phyloP scores from a whole-genome alignment of 2,329 filamentous ascomycete genomes.

The Aspergillus udagawae region DNA sequence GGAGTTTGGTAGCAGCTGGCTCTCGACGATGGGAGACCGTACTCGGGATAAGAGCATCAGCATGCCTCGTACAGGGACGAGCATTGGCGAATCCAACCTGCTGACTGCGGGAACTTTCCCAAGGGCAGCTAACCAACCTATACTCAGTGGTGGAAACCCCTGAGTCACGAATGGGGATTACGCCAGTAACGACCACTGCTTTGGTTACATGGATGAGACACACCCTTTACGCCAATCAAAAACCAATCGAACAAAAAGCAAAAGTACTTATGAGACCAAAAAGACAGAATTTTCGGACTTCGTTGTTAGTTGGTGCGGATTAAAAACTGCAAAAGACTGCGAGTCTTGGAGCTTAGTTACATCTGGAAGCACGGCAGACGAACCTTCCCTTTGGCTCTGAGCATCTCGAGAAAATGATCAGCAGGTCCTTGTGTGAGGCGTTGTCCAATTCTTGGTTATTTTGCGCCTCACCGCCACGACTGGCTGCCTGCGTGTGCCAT shows the following conservation, averaged over 20 bases:
- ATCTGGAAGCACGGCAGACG: background rate
- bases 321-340: background rate
- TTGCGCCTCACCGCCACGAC: background rate
- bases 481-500: background rate
- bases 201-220: background rate
- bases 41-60: constrained; percentile 44
- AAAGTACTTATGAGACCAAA: background rate
- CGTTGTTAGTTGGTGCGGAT: background rate
- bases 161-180: constrained; percentile 3
- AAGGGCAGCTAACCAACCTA: constrained; percentile 37
- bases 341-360: background rate
- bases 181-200: background rate
- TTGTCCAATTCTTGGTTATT: background rate
- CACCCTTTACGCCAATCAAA: background rate
- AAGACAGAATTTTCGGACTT: background rate
- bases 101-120: constrained; percentile 31
- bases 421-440: background rate
- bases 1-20: constrained; percentile 81
- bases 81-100: constrained; percentile 28
- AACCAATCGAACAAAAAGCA: background rate
- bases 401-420: background rate
- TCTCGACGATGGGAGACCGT: constrained; percentile 81
- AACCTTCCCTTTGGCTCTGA: background rate
- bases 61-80: constrained; percentile 25
- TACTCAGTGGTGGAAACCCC: constrained; percentile 39